Conservation (phyloP, 2,329 filamentous ascomycete species). For the Alternaria sp. region DNA sequence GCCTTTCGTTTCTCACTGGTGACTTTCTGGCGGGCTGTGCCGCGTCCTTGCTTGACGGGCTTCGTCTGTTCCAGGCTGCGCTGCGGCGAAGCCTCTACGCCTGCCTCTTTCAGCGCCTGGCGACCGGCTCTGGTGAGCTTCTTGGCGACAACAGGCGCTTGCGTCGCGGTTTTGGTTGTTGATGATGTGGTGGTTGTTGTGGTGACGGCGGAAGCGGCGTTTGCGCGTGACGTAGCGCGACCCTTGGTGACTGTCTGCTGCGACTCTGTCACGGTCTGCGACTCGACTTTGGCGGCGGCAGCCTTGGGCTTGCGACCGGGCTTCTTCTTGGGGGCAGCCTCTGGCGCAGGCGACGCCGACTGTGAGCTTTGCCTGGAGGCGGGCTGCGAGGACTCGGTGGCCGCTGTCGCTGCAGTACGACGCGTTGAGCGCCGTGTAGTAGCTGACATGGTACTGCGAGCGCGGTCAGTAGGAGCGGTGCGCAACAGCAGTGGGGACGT, state of each 20-base stretch:
- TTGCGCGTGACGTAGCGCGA: slow-evolving; percentile 18
- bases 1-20: slow-evolving; percentile 13
- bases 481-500: slow-evolving; percentile 14
- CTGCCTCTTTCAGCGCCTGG: slow-evolving; percentile 15
- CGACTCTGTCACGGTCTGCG: slow-evolving; percentile 12
- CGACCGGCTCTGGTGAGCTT: slow-evolving; percentile 22
- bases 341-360: slow-evolving; percentile 9
- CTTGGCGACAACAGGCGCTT: slow-evolving; percentile 4
- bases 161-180: not conserved
- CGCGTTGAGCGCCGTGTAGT: slow-evolving; percentile 24
- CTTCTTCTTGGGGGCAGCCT: slow-evolving; percentile 14
- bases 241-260: slow-evolving; percentile 9
- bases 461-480: slow-evolving; percentile 20
- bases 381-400: slow-evolving; percentile 16
- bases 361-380: slow-evolving; percentile 4
- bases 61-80: slow-evolving; percentile 18
- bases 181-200: slow-evolving; percentile 12
- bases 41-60: slow-evolving; percentile 17
- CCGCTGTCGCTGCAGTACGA: slow-evolving; percentile 18
- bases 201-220: slow-evolving; percentile 6
- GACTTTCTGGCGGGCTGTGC: slow-evolving; percentile 2
- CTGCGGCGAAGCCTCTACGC: slow-evolving; percentile 21
- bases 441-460: slow-evolving; percentile 21
- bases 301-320: slow-evolving; percentile 16
- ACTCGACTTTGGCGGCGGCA: slow-evolving; percentile 12